Percentiles rank a stretch among this genome's conserved stretches.
Conservation (phyloP, 148 eudicot species). For the Oxyria digyna region DNA sequence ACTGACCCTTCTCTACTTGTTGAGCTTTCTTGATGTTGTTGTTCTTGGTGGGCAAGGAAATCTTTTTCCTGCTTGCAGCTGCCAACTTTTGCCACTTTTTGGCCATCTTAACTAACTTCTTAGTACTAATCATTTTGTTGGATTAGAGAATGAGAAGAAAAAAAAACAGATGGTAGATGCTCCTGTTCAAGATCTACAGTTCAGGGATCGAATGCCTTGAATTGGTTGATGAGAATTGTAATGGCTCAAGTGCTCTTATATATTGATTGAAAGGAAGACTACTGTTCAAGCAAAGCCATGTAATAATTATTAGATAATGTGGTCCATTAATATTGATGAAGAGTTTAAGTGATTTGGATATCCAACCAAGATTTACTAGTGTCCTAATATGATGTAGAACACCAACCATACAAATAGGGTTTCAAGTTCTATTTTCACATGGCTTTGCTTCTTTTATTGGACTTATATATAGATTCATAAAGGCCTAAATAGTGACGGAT, state of each 20-base stretch:
- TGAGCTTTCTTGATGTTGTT: neutral
- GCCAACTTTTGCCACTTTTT: conserved; percentile 1
- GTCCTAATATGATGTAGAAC: neutral
- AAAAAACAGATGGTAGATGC: no score
- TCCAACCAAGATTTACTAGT: neutral
- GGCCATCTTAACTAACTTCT: conserved; percentile 7
- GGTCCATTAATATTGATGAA: neutral
- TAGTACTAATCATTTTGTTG: neutral
- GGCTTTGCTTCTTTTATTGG: no score
- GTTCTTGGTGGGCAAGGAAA: neutral
- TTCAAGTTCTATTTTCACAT: neutral
- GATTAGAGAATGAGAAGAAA: no score
- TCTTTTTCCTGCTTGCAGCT: conserved; percentile 8
- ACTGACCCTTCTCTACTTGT: conserved; percentile 9
- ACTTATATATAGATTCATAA: no score
- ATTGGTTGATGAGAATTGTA: neutral
- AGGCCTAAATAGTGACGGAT: no score
- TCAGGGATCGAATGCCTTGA: no score
- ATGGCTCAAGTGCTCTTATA: neutral
- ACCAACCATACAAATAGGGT: neutral
- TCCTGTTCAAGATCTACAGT: neutral
- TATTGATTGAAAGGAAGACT: neutral
- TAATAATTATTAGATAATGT: neutral
- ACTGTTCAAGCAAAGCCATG: neutral
- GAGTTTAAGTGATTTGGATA: neutral